Base-by-base conservation (phyloP, 805 yeast species). In the Wickerhamomyces bovis region DNA sequence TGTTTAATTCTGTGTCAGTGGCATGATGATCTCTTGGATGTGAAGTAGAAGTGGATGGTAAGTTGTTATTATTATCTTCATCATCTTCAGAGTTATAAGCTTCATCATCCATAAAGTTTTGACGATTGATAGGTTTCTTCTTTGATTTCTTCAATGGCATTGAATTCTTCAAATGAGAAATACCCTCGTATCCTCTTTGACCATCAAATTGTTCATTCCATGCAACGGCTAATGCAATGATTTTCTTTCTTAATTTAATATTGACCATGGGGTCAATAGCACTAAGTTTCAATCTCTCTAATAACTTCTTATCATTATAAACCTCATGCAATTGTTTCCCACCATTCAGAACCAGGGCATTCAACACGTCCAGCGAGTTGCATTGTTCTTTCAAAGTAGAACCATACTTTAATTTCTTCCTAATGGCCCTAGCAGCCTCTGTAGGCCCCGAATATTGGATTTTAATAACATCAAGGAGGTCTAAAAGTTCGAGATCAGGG, bases 321-420 rank as follows among this genome's bases (percentile, higher is more conserved):
- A 88, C 44, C 19, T 64, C 64, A 18, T 48, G 51, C 21, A 58
- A 35, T 12, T 46, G 56, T 11, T 51, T 61, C 1, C 76, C 75
- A 23, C 77, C 79, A 58, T 83, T 82, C 33, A 78, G 75, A 2
- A 85, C 80, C 20, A 84, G 62, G 18, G 78, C 66, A 54, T 85
- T 86, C 36, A 82, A 64, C 12, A 84, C 47, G 43, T 58, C 83
- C 67, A 89, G 63, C 0, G 95, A 85, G 41, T 86, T 77, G 44
- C 76, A 56, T 62, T 87, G 95, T 53, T 83, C 84, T 18, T 69
- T 65, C 5, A 66, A 26, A 20, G 39, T 61, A 2, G 72, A 59
- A n/a, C 97, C 98, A 60, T 92, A 85, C 67, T 95, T 94, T 60
- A 94, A 68, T 58, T 82, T 81, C 71, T 94, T 94, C 43, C 99